Conservation (phyloP, 768 basidiomycete genomes). For the Leucocoprinus leucothites region DNA sequence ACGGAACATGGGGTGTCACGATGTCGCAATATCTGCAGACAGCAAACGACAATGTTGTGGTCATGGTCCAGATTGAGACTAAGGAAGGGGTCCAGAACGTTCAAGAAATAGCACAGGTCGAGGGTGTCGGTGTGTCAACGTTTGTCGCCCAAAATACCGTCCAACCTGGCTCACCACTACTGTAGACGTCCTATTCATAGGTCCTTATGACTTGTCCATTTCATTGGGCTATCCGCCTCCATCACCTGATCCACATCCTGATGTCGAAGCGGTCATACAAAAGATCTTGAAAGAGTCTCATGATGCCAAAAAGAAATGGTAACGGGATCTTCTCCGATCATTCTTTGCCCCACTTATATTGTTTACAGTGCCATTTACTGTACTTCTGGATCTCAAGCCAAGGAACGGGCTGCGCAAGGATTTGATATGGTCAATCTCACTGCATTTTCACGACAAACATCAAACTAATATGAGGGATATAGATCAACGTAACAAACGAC, state of each 20-base stretch:
- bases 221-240: slow-evolving; percentile 58
- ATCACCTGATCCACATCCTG: slow-evolving; percentile 61
- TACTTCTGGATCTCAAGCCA: slow-evolving; percentile 23
- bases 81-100: slow-evolving; percentile 56
- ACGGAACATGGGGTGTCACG: slow-evolving; percentile 52
- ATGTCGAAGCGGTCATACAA: slow-evolving; percentile 60
- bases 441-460: neutral
- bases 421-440: slow-evolving; percentile 25
- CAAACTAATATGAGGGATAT: neutral
- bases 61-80: slow-evolving; percentile 70
- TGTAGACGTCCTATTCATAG: slow-evolving; percentile 51
- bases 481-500: slow-evolving; percentile 52
- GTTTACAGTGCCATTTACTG: slow-evolving; percentile 25
- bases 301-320: slow-evolving; percentile 64
- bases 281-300: slow-evolving; percentile 48
- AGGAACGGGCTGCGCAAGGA: slow-evolving; percentile 22
- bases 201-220: slow-evolving; percentile 67
- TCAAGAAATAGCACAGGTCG: slow-evolving; percentile 55
- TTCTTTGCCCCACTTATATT: slow-evolving; percentile 11
- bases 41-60: slow-evolving; percentile 53
- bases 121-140: slow-evolving; percentile 52
- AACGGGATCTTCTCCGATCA: no score
- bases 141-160: neutral
- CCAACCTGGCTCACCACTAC: slow-evolving; percentile 21
- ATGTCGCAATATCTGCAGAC: slow-evolving; percentile 46